Conservation (phyloP, 805 yeast species). For the Torulaspora delbrueckii region DNA sequence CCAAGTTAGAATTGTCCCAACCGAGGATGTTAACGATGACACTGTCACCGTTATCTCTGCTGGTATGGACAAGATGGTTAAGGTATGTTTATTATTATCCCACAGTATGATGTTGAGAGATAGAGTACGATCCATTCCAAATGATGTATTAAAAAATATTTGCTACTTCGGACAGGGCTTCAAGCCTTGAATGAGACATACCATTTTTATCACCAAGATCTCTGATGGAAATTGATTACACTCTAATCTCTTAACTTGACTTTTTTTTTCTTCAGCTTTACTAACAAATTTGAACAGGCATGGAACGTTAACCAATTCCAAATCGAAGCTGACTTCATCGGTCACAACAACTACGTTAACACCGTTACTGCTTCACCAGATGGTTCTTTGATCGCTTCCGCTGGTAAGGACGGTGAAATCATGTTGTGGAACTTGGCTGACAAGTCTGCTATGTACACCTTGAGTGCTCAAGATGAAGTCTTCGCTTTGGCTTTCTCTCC, state of each 20-base stretch:
- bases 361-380: slow-evolving; percentile 98
- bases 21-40: slow-evolving; percentile 42
- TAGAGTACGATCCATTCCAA: slow-evolving; percentile 26
- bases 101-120: slow-evolving; percentile 4
- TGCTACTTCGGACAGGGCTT: slow-evolving; percentile 96
- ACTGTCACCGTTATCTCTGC: slow-evolving; percentile 84
- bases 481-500: slow-evolving; percentile 99
- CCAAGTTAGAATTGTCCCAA: slow-evolving; percentile 94
- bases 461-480: slow-evolving; percentile 93
- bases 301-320: slow-evolving; percentile 88
- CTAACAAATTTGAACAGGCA: slow-evolving; percentile 59
- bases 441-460: slow-evolving; percentile 83
- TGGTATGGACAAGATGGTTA: slow-evolving; percentile 97
- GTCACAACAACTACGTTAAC: slow-evolving; percentile 99
- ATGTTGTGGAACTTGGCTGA: slow-evolving; percentile 95
- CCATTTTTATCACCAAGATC: slow-evolving; percentile 91
- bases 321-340: slow-evolving; percentile 92
- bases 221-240: slow-evolving; percentile 54
- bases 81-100: slow-evolving; percentile 65
- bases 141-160: slow-evolving; percentile 79
- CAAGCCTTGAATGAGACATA: slow-evolving; percentile 88
- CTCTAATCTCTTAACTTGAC: not conserved
- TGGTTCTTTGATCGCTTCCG: slow-evolving; percentile 98
- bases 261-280: slow-evolving; percentile 23
- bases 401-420: slow-evolving; percentile 99